These are phyloP conservation scores for Carex parvula DNA, from an alignment of 176 grass and related monocot species.

Conservation along the genomic window DNA sequence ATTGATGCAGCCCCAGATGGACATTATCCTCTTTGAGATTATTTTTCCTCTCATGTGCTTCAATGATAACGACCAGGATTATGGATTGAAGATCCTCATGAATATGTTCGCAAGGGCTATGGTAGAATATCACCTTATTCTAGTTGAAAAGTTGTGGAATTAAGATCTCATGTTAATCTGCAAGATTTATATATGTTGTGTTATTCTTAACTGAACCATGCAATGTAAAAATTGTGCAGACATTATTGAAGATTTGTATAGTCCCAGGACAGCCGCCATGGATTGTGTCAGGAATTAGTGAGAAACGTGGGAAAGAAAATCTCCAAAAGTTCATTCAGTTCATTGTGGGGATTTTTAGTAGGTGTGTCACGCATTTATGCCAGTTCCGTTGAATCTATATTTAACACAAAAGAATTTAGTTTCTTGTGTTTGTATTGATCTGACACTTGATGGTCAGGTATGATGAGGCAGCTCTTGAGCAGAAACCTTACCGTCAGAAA, in stretches of 20 bases:
- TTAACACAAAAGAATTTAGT: not conserved
- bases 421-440: slow-evolving; percentile 24
- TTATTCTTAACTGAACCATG: slow-evolving; percentile 2
- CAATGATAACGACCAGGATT: slow-evolving; percentile 86
- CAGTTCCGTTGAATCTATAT: slow-evolving; percentile 8
- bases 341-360: slow-evolving; percentile 75
- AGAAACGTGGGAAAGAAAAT: slow-evolving; percentile 82
- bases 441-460: slow-evolving; percentile 43
- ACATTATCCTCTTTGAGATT: slow-evolving; percentile 87
- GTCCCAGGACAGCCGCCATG: slow-evolving; percentile 90
- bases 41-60: slow-evolving; percentile 98
- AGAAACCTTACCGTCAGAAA: slow-evolving; percentile 79
- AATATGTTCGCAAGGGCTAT: slow-evolving; percentile 97
- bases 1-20: slow-evolving; percentile 82
- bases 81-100: slow-evolving; percentile 97
- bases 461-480: slow-evolving; percentile 48
- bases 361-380: slow-evolving; percentile 35
- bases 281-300: slow-evolving; percentile 90
- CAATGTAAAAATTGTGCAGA: slow-evolving; percentile 37
- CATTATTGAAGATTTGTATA: slow-evolving; percentile 95
- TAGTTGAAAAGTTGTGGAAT: not conserved
- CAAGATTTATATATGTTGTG: not conserved
- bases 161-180: slow-evolving; percentile 22
- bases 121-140: slow-evolving; percentile 40
- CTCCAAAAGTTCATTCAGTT: slow-evolving; percentile 92